A percentile compares a stretch with the other conserved stretches of the same genome.
Evolutionary conservation across 177 flowering plant genomes (phyloP).

Genomic region (Vitis hybrid): DNA sequence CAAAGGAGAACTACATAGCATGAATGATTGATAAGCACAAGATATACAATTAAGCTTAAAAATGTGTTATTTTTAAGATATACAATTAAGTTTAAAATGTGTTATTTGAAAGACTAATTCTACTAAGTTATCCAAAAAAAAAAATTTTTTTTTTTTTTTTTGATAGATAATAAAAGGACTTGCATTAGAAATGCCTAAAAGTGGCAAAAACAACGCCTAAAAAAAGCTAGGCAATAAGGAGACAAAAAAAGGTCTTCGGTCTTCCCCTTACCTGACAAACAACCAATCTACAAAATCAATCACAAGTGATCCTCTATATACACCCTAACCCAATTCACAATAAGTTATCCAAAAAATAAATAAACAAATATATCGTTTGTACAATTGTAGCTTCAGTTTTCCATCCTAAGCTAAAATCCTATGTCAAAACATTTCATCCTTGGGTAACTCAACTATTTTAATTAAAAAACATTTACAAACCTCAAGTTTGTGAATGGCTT

Average conservation of each 20-base stretch:
- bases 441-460: background rate
- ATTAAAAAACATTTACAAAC: constrained; percentile 29
- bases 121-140: background rate
- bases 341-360: background rate
- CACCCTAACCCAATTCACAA: background rate
- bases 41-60: background rate
- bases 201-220: no score
- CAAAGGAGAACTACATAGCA: constrained; percentile 63
- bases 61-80: background rate
- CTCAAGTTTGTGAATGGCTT: constrained; percentile 96
- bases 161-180: no score
- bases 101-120: no score
- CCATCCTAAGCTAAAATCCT: background rate
- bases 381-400: background rate
- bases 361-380: background rate
- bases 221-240: no score
- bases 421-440: background rate
- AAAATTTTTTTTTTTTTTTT: no score
- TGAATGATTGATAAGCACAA: background rate
- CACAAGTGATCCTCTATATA: no score
- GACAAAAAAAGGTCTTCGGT: no score
- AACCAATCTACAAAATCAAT: no score
- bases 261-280: no score
- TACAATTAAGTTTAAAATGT: no score
- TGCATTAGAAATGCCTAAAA: no score